These are phyloP conservation scores for Geosmithia morbida DNA, from an alignment of 2,329 filamentous ascomycete species.

Conservation along the genomic window DNA sequence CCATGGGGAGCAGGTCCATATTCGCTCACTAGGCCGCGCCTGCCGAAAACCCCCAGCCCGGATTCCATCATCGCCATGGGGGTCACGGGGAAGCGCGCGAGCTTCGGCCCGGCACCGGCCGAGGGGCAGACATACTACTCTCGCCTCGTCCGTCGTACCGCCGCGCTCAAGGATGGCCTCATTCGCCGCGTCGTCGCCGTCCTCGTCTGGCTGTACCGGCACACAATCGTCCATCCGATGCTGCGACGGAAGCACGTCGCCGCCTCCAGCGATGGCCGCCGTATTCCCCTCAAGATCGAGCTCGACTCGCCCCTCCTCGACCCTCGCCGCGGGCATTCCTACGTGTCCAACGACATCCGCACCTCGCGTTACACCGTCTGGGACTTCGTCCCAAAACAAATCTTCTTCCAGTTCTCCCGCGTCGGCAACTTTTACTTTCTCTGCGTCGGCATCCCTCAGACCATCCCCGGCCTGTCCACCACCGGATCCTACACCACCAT, in stretches of 20 bases:
- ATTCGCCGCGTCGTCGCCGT: not conserved
- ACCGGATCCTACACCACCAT: slow-evolving; percentile 65
- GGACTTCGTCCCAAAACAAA: slow-evolving; percentile 74
- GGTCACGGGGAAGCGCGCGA: not conserved
- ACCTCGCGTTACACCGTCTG: slow-evolving; percentile 73
- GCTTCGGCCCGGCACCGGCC: not conserved
- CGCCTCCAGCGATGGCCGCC: slow-evolving; percentile 56
- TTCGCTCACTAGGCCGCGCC: not conserved
- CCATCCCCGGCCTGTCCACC: slow-evolving; percentile 60
- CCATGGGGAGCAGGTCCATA: not conserved
- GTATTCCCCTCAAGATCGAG: slow-evolving; percentile 26
- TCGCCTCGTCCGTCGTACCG: not conserved
- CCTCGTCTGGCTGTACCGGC: slow-evolving; percentile 15
- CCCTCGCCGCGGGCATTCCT: slow-evolving; percentile 31
- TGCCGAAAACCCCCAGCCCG: not conserved
- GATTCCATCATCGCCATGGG: not conserved
- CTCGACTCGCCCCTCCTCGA: slow-evolving; percentile 28
- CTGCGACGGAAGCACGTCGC: slow-evolving; percentile 53
- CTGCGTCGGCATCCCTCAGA: slow-evolving; percentile 70
- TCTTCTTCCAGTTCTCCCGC: slow-evolving; percentile 76
- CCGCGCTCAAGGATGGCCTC: not conserved
- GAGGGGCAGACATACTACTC: not conserved
- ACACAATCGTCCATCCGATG: slow-evolving; percentile 29
- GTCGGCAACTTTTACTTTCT: slow-evolving; percentile 82
- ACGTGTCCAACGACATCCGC: slow-evolving; percentile 51